Percentiles rank a stretch among this genome's conserved stretches.
These are phyloP conservation scores for Phytophthora capsici DNA, from an alignment of 352 stramenopile species.

Conservation along the genomic window DNA sequence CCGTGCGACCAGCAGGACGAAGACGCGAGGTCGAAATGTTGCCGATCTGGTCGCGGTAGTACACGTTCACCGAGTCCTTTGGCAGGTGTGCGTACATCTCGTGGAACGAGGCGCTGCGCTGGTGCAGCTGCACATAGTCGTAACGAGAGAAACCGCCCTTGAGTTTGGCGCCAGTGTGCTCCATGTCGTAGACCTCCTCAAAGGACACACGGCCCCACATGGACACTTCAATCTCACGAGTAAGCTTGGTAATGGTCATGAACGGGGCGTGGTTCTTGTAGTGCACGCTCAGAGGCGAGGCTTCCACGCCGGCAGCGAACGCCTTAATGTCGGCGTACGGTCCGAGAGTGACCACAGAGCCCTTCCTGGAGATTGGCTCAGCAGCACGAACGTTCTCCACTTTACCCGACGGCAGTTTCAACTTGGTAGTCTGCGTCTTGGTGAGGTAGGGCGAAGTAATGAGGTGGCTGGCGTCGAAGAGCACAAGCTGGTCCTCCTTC, in stretches of 20 bases:
- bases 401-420: conserved; percentile 80
- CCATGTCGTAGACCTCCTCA: conserved; percentile 89
- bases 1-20: conserved; percentile 41
- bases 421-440: conserved; percentile 82
- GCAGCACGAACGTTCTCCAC: conserved; percentile 77
- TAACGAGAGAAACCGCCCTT: conserved; percentile 89
- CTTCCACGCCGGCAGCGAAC: conserved; percentile 38
- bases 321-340: conserved; percentile 72
- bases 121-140: conserved; percentile 77
- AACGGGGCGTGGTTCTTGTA: conserved; percentile 91
- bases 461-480: conserved; percentile 75
- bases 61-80: conserved; percentile 84
- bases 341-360: conserved; percentile 78
- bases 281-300: conserved; percentile 57
- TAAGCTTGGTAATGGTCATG: conserved; percentile 83
- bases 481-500: conserved; percentile 85
- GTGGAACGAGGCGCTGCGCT: conserved; percentile 79
- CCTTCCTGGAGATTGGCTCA: conserved; percentile 70
- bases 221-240: conserved; percentile 90
- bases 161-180: conserved; percentile 86
- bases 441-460: conserved; percentile 79
- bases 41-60: conserved; percentile 92
- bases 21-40: conserved; percentile 90
- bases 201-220: conserved; percentile 91
- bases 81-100: conserved; percentile 74